A percentile compares a stretch with the other conserved stretches of the same genome.
phyloP scores from a whole-genome alignment of 257 asterid species.

The Avicennia marina region DNA sequence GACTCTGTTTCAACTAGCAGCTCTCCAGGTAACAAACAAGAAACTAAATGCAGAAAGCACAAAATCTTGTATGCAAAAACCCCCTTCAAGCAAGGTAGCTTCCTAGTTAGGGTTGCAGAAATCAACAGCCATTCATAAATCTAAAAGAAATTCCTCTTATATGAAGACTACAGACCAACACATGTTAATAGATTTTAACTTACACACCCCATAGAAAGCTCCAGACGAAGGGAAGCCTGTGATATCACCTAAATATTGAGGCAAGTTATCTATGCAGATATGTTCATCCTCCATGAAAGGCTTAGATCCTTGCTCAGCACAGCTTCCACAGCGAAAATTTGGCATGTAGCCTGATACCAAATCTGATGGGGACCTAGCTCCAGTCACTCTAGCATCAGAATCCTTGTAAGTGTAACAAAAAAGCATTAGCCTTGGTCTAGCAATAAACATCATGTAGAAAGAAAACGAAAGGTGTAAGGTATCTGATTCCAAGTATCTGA shows the following conservation, averaged over 20 bases:
- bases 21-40: too few species aligned
- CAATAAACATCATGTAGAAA: neutral
- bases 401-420: conserved; percentile 38
- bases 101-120: too few species aligned
- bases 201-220: conserved; percentile 95
- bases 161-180: neutral
- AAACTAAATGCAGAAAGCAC: too few species aligned
- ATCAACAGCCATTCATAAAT: too few species aligned
- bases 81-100: too few species aligned
- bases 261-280: conserved; percentile 73
- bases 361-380: conserved; percentile 43
- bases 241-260: conserved; percentile 46
- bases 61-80: too few species aligned
- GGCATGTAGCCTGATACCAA: conserved; percentile 56
- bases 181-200: conserved; percentile 10
- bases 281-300: conserved; percentile 92
- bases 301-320: conserved; percentile 94
- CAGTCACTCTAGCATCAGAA: conserved; percentile 33
- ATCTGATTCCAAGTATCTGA: neutral
- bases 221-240: conserved; percentile 57
- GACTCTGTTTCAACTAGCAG: too few species aligned
- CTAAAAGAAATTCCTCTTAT: too few species aligned
- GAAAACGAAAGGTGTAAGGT: neutral
- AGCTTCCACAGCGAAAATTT: conserved; percentile 77
- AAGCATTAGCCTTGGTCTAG: conserved; percentile 7